Evolutionary conservation across 2,329 filamentous ascomycete genomes (phyloP).

Genomic region (Penicillium sumatraense): DNA sequence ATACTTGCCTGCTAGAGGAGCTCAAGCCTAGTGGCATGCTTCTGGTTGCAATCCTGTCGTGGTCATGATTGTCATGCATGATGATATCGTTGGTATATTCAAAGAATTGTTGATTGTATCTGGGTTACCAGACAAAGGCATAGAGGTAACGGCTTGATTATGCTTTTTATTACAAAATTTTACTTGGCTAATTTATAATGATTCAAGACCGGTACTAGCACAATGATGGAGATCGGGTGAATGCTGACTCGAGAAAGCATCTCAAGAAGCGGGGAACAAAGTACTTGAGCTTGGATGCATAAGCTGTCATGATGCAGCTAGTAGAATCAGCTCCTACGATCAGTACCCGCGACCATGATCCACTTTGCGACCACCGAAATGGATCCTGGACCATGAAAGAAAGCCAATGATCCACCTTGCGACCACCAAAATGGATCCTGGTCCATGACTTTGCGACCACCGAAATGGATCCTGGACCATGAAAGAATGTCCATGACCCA

Average conservation of each 20-base stretch:
- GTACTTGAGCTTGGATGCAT: neutral
- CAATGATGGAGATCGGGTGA: neutral
- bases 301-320: neutral
- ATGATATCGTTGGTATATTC: neutral
- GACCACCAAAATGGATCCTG: neutral
- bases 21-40: too few species aligned
- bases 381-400: neutral
- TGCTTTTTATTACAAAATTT: neutral
- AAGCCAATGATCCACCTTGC: neutral
- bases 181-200: neutral
- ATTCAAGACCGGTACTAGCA: neutral
- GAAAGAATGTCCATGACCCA: too few species aligned
- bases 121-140: neutral
- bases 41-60: neutral
- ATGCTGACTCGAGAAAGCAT: neutral
- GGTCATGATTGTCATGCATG: neutral
- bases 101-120: neutral
- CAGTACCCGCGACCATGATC: too few species aligned
- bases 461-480: neutral
- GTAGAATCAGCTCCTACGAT: too few species aligned
- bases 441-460: neutral
- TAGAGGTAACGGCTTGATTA: neutral
- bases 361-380: too few species aligned
- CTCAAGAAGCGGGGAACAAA: neutral
- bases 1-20: neutral